A percentile compares a stretch with the other conserved stretches of the same genome.
phyloP scores from a whole-genome alignment of 805 yeast species.

The Zygoascus biomembranicola region DNA sequence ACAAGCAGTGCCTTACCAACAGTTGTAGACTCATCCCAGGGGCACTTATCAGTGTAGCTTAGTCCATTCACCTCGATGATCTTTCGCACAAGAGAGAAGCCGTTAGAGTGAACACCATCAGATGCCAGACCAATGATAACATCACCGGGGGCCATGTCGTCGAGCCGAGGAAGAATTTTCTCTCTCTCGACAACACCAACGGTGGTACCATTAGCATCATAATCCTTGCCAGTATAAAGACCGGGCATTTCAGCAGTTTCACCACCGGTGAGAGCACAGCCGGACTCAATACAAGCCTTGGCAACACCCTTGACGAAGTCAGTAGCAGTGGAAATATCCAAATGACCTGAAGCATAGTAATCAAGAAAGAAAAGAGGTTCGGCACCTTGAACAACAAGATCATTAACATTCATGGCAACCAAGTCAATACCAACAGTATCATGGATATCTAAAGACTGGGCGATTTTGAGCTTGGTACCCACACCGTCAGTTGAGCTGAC shows the following conservation, averaged over 20 bases:
- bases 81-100: constrained; percentile 89
- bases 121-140: constrained; percentile 80
- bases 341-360: constrained; percentile 91
- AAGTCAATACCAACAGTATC: constrained; percentile 98
- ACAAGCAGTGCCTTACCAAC: constrained; percentile 79
- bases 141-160: constrained; percentile 68
- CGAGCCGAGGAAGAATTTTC: constrained; percentile 62
- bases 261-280: constrained; percentile 98
- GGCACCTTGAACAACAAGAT: constrained; percentile 97
- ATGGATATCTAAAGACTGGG: constrained; percentile 81
- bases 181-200: constrained; percentile 87
- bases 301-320: constrained; percentile 93
- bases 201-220: constrained; percentile 97
- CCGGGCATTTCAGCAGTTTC: constrained; percentile 99
- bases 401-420: constrained; percentile 99
- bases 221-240: constrained; percentile 90
- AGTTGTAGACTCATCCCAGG: constrained; percentile 65
- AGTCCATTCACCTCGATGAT: constrained; percentile 72
- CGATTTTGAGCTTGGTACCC: constrained; percentile 93
- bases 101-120: constrained; percentile 94
- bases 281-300: constrained; percentile 88
- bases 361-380: constrained; percentile 94
- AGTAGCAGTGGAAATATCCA: constrained; percentile 76
- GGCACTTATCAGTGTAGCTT: constrained; percentile 67
- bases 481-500: constrained; percentile 99